phyloP scores from a whole-genome alignment of 805 yeast genomes.

The Yarrowia yakushimensis region DNA sequence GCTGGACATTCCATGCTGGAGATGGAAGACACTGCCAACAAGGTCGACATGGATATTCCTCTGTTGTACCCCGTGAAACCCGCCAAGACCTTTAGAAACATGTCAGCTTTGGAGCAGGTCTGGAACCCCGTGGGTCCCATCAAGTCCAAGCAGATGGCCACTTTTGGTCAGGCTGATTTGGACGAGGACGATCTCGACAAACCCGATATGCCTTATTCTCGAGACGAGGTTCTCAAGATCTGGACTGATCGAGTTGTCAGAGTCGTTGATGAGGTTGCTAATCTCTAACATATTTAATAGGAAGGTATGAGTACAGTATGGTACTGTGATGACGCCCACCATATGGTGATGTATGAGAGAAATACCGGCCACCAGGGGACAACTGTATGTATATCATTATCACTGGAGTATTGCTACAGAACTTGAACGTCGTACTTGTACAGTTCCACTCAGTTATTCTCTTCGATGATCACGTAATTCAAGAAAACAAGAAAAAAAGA shows the following conservation, averaged over 20 bases:
- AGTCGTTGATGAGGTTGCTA: background rate
- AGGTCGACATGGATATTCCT: slow-evolving; percentile 1
- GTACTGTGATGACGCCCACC: background rate
- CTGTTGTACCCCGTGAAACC: background rate
- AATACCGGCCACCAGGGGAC: too few relatives aligned
- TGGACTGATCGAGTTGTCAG: slow-evolving; percentile 10
- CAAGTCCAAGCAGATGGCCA: slow-evolving; percentile 7
- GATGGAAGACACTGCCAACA: background rate
- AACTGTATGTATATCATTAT: too few relatives aligned
- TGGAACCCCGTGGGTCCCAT: slow-evolving; percentile 19
- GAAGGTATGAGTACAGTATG: background rate
- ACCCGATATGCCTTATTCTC: slow-evolving; percentile 10
- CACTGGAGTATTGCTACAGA: too few relatives aligned
- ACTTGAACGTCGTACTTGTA: too few relatives aligned
- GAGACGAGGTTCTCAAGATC: slow-evolving; percentile 20
- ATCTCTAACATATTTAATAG: background rate
- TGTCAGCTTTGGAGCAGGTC: background rate
- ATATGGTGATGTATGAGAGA: too few relatives aligned
- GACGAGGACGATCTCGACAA: slow-evolving; percentile 11
- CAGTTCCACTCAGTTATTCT: too few relatives aligned
- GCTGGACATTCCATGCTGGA: slow-evolving; percentile 3
- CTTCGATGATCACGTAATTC: too few relatives aligned
- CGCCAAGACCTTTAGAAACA: background rate
- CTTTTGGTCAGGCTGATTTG: slow-evolving; percentile 21
- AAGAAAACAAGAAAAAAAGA: background rate